These are phyloP conservation scores for Ogataea hybrid DNA, from an alignment of 1,139 yeast species.

Conservation along the genomic window DNA sequence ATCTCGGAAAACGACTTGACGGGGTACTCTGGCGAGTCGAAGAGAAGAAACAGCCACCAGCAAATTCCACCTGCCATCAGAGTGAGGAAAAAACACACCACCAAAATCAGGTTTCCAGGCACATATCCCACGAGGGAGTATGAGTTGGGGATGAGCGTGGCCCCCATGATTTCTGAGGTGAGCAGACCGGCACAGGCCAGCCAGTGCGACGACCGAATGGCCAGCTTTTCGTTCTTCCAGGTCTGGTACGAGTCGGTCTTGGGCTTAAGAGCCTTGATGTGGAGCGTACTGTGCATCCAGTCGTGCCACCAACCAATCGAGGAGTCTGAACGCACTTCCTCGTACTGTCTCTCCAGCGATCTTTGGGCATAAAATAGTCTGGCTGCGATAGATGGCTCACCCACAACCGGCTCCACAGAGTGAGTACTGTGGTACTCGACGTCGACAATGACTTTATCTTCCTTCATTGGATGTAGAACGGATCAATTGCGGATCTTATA, in stretches of 20 bases:
- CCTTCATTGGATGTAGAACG: background rate
- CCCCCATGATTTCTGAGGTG: conserved; percentile 48
- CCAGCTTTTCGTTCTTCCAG: conserved; percentile 18
- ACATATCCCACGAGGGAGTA: conserved; percentile 41
- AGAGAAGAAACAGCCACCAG: conserved; percentile 27
- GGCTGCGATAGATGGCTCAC: conserved; percentile 11
- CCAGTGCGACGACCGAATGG: conserved; percentile 22
- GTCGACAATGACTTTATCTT: background rate
- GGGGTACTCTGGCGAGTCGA: conserved; percentile 44
- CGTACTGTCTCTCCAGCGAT: conserved; percentile 19
- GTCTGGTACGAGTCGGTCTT: conserved; percentile 13
- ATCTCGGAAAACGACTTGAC: conserved; percentile 41
- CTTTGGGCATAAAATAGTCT: conserved; percentile 24
- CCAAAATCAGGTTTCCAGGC: conserved; percentile 39
- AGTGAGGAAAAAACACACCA: conserved; percentile 40
- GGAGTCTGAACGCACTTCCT: conserved; percentile 5
- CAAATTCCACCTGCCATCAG: conserved; percentile 32
- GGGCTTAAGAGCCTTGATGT: conserved; percentile 1
- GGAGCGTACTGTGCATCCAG: conserved; percentile 8
- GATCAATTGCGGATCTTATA: too few relatives aligned
- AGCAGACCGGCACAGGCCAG: conserved; percentile 41
- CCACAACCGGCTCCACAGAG: conserved; percentile 1
- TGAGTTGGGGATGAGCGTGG: conserved; percentile 44
- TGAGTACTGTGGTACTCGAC: background rate
- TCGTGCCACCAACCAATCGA: conserved; percentile 5